Conservation (phyloP, 2,329 filamentous ascomycete species). For the Helotiales sp. region DNA sequence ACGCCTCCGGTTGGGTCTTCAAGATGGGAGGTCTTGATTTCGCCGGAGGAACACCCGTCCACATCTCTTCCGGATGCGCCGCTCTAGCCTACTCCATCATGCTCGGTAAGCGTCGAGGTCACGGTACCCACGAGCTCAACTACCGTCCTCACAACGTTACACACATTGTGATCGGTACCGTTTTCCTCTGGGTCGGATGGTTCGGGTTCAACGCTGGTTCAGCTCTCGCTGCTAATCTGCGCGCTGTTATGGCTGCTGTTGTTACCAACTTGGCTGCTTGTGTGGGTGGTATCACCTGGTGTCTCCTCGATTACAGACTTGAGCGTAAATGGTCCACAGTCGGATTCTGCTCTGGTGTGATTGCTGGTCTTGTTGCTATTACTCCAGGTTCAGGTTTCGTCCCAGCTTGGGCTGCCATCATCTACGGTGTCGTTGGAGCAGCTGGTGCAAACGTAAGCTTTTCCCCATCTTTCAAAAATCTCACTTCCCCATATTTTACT, state of each 20-base stretch:
- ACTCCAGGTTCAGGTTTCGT: conserved; percentile 86
- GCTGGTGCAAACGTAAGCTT: conserved; percentile 64
- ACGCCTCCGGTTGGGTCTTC: conserved; percentile 76
- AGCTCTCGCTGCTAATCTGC: conserved; percentile 76
- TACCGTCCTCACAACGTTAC: conserved; percentile 93
- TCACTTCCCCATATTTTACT: neutral
- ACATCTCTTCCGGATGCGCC: conserved; percentile 80
- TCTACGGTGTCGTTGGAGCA: conserved; percentile 77
- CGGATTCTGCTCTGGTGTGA: conserved; percentile 88
- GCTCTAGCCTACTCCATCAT: conserved; percentile 90
- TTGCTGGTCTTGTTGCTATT: conserved; percentile 84
- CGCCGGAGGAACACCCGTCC: conserved; percentile 86
- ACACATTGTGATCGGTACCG: conserved; percentile 87
- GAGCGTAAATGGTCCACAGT: conserved; percentile 93
- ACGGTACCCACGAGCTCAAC: conserved; percentile 85
- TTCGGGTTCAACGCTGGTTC: conserved; percentile 93
- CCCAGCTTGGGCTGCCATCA: conserved; percentile 78
- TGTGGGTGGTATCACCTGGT: conserved; percentile 86
- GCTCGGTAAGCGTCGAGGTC: conserved; percentile 70
- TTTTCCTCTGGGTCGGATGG: conserved; percentile 95
- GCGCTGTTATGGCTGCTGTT: conserved; percentile 82
- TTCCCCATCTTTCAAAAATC: neutral
- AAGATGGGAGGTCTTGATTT: conserved; percentile 83
- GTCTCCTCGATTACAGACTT: conserved; percentile 82
- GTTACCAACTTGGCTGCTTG: conserved; percentile 85